phyloP scores from a whole-genome alignment of 2,329 filamentous ascomycete species.

The Fusarium sp. region DNA sequence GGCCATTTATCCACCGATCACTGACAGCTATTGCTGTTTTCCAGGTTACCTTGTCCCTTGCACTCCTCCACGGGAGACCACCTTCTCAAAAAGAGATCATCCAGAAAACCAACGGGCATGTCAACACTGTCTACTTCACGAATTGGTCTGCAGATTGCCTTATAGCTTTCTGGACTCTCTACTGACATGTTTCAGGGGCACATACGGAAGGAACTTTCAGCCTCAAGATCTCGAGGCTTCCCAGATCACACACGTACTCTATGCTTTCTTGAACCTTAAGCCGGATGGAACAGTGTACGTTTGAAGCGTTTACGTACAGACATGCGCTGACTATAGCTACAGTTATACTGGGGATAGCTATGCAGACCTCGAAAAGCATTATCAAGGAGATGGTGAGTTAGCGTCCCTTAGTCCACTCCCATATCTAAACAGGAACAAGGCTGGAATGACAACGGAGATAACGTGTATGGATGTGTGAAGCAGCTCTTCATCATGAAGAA shows the following conservation, averaged over 20 bases:
- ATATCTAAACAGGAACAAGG: conserved; percentile 2
- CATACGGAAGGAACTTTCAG: conserved; percentile 45
- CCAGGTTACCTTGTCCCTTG: conserved; percentile 38
- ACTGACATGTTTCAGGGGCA: conserved; percentile 20
- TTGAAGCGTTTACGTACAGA: no score
- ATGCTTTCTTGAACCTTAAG: conserved; percentile 81
- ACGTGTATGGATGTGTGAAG: conserved; percentile 35
- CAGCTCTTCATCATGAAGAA: conserved; percentile 34
- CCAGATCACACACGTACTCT: conserved; percentile 82
- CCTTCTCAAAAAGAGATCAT: conserved; percentile 13
- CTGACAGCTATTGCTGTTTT: conserved; percentile 46
- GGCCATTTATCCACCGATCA: conserved; percentile 40
- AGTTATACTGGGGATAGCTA: conserved; percentile 74
- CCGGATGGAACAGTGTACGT: conserved; percentile 77
- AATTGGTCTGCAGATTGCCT: conserved; percentile 21
- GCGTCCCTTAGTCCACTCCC: neutral
- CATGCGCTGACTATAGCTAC: conserved; percentile 1
- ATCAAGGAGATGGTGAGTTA: conserved; percentile 62
- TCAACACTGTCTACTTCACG: conserved; percentile 29
- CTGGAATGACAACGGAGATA: conserved; percentile 14
- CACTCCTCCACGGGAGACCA: conserved; percentile 31
- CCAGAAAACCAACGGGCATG: conserved; percentile 40
- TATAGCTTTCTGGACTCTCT: conserved; percentile 59
- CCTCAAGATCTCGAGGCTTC: conserved; percentile 28
- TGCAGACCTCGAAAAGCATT: conserved; percentile 79